Evolutionary conservation across 176 grass and related monocot species (phyloP).

Genomic region (Paspalum notatum): DNA sequence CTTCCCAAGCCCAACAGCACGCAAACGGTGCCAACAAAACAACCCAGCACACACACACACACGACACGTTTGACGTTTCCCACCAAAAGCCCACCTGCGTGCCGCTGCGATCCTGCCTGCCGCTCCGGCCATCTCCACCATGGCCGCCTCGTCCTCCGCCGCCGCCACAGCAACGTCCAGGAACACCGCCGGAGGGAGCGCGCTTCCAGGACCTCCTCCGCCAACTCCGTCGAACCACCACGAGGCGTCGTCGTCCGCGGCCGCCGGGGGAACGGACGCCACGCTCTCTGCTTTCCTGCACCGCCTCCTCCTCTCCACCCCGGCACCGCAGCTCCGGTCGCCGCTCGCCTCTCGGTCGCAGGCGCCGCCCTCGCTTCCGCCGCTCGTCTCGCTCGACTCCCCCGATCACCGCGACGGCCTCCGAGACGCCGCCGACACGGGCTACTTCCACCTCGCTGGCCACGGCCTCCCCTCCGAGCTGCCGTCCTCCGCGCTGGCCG

Average conservation of each 20-base stretch:
- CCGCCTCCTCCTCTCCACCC: conserved; percentile 43
- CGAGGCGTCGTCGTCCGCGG: conserved; percentile 2
- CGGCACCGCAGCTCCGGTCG: conserved; percentile 15
- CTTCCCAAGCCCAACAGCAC: not conserved
- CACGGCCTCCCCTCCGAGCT: conserved; percentile 54
- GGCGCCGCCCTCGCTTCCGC: conserved; percentile 1
- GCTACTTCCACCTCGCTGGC: conserved; percentile 77
- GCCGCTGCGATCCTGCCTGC: not conserved
- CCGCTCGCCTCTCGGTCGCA: not conserved
- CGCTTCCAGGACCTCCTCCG: conserved; percentile 57
- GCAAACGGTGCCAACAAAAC: not conserved
- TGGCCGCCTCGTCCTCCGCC: conserved; percentile 43
- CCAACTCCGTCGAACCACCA: conserved; percentile 67
- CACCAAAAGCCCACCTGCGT: not conserved
- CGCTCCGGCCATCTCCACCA: conserved; percentile 42
- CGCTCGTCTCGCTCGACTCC: conserved; percentile 46
- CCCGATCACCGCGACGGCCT: conserved; percentile 24
- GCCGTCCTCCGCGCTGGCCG: conserved; percentile 50
- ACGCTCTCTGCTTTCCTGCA: conserved; percentile 62
- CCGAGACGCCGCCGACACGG: conserved; percentile 50
- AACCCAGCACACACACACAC: not conserved
- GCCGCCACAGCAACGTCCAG: conserved; percentile 1
- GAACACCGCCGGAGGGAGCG: not conserved
- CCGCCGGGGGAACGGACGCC: conserved; percentile 41
- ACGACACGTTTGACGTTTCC: conserved; percentile 9